Conservation (phyloP, 176 grass and related monocot genomes). For the Elaeis guineensis region DNA sequence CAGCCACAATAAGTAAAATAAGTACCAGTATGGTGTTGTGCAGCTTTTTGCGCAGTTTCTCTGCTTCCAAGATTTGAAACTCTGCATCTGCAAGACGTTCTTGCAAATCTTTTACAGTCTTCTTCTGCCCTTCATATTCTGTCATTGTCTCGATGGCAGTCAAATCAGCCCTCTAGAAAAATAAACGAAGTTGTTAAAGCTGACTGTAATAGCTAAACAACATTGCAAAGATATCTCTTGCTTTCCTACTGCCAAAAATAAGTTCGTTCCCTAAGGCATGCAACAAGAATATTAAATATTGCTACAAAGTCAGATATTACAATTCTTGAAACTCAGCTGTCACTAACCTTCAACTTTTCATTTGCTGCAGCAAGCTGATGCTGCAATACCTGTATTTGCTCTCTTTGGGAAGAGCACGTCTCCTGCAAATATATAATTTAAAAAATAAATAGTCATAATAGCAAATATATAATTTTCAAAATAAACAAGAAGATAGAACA, state of each 20-base stretch:
- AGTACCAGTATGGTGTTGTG: constrained; percentile 93
- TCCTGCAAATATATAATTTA: constrained; percentile 24
- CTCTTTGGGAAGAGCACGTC: constrained; percentile 37
- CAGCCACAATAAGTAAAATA: background rate
- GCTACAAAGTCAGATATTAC: too few species aligned
- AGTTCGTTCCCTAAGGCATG: too few species aligned
- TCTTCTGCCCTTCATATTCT: constrained; percentile 57
- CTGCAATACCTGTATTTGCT: constrained; percentile 49
- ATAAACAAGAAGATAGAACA: background rate
- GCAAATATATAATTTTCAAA: too few species aligned
- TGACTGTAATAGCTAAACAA: too few species aligned
- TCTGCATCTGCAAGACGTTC: constrained; percentile 65
- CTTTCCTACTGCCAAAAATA: too few species aligned
- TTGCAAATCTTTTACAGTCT: constrained; percentile 53
- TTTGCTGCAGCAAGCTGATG: constrained; percentile 47
- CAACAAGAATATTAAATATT: too few species aligned
- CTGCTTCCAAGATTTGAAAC: constrained; percentile 71
- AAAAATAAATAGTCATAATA: too few species aligned
- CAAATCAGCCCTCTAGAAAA: constrained; percentile 69
- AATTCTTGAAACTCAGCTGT: background rate
- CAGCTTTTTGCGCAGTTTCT: constrained; percentile 74
- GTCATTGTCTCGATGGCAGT: constrained; percentile 54
- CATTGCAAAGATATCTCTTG: too few species aligned
- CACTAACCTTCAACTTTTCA: constrained; percentile 54
- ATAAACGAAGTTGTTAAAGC: background rate